Conservation (phyloP, 352 stramenopile species). For the Pythium brassicae region DNA sequence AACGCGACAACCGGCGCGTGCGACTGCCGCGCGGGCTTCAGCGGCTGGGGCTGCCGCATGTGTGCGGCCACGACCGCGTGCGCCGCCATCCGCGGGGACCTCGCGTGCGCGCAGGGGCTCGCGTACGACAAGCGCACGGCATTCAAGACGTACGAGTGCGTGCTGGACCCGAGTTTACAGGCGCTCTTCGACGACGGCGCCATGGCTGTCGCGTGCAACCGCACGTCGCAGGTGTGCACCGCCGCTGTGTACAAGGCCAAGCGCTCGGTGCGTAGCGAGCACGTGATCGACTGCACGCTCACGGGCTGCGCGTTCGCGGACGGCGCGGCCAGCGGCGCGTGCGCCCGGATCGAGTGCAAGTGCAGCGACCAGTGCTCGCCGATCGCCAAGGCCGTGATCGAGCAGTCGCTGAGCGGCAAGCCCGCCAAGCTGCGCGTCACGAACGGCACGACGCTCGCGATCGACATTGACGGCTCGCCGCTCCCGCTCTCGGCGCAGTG, state of each 20-base stretch:
- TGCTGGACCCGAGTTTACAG: constrained; percentile 47
- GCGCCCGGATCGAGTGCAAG: constrained; percentile 51
- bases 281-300: constrained; percentile 74
- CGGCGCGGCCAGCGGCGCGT: constrained; percentile 36
- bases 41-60: constrained; percentile 63
- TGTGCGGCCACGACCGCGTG: constrained; percentile 33
- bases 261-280: constrained; percentile 33
- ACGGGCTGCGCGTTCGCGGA: constrained; percentile 42
- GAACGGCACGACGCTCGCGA: constrained; percentile 41
- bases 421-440: constrained; percentile 43
- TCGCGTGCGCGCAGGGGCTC: constrained; percentile 44
- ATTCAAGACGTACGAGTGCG: constrained; percentile 70
- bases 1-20: constrained; percentile 50
- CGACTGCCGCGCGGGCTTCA: constrained; percentile 55
- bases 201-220: constrained; percentile 58
- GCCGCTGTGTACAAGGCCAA: constrained; percentile 66
- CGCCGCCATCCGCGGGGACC: constrained; percentile 30
- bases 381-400: constrained; percentile 64
- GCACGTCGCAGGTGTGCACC: constrained; percentile 42
- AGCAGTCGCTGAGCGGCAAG: constrained; percentile 62
- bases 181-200: constrained; percentile 61
- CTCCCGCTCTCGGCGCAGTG: constrained; percentile 65
- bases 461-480: constrained; percentile 69
- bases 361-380: constrained; percentile 54
- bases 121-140: constrained; percentile 37